phyloP scores from a whole-genome alignment of 2,329 filamentous ascomycete genomes.

The Amylocarpus encephaloides region DNA sequence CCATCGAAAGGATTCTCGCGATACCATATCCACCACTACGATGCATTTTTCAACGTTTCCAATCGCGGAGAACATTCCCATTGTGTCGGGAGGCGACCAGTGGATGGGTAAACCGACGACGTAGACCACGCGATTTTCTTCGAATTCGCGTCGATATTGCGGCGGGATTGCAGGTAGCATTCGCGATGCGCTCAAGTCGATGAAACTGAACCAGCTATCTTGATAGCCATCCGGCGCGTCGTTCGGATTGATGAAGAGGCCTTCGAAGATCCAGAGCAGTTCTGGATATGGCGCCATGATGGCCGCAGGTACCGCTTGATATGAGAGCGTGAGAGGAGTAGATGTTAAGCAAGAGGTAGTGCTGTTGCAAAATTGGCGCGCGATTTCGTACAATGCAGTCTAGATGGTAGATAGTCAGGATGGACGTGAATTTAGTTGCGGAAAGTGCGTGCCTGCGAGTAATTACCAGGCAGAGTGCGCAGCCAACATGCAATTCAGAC shows the following conservation, averaged over 20 bases:
- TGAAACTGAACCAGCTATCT: conserved; percentile 15
- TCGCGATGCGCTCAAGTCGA: background rate
- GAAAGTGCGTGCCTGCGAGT: too few species aligned
- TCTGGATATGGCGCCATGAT: background rate
- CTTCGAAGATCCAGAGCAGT: background rate
- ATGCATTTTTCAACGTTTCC: conserved; percentile 16
- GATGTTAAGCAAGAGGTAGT: too few species aligned
- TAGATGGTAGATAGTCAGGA: too few species aligned
- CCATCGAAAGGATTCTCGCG: conserved; percentile 22
- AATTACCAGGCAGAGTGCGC: too few species aligned
- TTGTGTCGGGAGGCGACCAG: conserved; percentile 8
- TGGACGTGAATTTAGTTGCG: too few species aligned
- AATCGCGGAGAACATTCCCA: conserved; percentile 13
- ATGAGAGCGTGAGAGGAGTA: too few species aligned
- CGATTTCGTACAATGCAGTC: too few species aligned
- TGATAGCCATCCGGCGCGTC: background rate
- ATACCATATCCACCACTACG: conserved; percentile 15
- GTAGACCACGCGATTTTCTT: conserved; percentile 19
- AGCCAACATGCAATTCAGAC: too few species aligned
- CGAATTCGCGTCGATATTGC: conserved; percentile 11
- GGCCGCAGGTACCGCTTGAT: too few species aligned
- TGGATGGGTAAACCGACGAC: conserved; percentile 15
- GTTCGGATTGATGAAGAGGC: background rate
- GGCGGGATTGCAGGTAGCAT: conserved; percentile 19
- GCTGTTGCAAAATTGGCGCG: too few species aligned